phyloP scores from a whole-genome alignment of 768 basidiomycete genomes.

The Kwoniella dendrophila region DNA sequence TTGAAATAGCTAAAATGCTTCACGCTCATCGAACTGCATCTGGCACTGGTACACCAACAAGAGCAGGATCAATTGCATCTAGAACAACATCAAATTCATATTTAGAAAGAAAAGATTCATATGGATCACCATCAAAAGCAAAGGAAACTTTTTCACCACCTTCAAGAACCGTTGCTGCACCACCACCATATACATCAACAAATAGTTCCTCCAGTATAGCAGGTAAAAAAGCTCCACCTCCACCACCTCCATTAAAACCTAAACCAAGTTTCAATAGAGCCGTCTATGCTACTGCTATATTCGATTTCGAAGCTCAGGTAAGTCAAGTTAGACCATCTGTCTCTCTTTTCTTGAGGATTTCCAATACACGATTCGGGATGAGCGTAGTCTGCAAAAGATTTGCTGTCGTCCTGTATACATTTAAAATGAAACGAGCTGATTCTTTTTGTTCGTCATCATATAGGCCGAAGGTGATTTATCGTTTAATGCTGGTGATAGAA shows the following conservation, averaged over 20 bases:
- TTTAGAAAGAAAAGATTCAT: slow-evolving; percentile 60
- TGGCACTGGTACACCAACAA: slow-evolving; percentile 26
- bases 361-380: background rate
- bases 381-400: too few relatives aligned
- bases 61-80: slow-evolving; percentile 26
- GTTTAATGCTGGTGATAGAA: slow-evolving; percentile 72
- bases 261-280: slow-evolving; percentile 73
- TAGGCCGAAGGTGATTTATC: slow-evolving; percentile 84
- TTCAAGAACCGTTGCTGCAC: slow-evolving; percentile 43
- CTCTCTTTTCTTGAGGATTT: background rate
- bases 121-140: slow-evolving; percentile 19
- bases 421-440: background rate
- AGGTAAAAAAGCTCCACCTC: slow-evolving; percentile 76
- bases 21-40: slow-evolving; percentile 45
- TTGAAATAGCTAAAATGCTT: slow-evolving; percentile 48
- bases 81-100: slow-evolving; percentile 33
- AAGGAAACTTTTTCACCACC: slow-evolving; percentile 30
- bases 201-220: slow-evolving; percentile 58
- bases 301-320: slow-evolving; percentile 91
- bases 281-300: slow-evolving; percentile 86
- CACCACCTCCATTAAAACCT: slow-evolving; percentile 86
- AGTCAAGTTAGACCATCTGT: slow-evolving; percentile 18
- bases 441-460: background rate
- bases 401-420: too few relatives aligned
- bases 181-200: slow-evolving; percentile 62